Evolutionary conservation across 345 rosid species (phyloP), one percentile per base, ranked within the genome.

Genomic region (Rhodamnia rubescens): DNA sequence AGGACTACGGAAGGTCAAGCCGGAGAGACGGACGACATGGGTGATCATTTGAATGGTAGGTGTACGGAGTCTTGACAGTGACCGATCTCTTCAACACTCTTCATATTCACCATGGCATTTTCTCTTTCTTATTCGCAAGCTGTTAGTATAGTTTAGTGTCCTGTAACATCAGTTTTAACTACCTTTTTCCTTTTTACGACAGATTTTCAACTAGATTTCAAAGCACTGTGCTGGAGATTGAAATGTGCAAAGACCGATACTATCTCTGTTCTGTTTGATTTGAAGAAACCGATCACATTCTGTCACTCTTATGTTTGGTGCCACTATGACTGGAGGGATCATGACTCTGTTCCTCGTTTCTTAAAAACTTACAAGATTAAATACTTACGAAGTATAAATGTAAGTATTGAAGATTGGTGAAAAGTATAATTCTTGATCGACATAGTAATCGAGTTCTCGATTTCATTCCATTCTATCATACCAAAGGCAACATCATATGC

Each of bases 381-480:
- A 36, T 36, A 36, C 40, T 36, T 2, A 36, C 40, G 40, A 36
- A 36, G 3, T 36, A 36, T 36, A 36, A 36, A 36, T 36, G 40
- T 36, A 36, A 36, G 40, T 36, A 36, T 36, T 36, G 40, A 36
- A 36, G 40, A 36, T 36, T 36, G 40, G 40, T 36, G 40, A 36
- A 36, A 36, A 36, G 40, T 36, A 36, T 36, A 36, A 36, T 36
- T 36, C 40, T 36, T 36, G 40, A 36, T 36, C 40, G 40, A 36
- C 40, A 36, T 36, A 36, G 40, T 36, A 36, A 36, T 3, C 40
- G 40, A 42, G 44, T 42, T 42, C 44, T 42, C 6, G 44, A 42
- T 42, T 6, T 7, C 7, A 5, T 7, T 44, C 8, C 8, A 7
- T 5, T 7, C 7, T 1, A 7, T 1, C 8, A 8, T 6, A 6